phyloP scores from a whole-genome alignment of 306 rosid genomes.

The Gastrolobium bilobum region DNA sequence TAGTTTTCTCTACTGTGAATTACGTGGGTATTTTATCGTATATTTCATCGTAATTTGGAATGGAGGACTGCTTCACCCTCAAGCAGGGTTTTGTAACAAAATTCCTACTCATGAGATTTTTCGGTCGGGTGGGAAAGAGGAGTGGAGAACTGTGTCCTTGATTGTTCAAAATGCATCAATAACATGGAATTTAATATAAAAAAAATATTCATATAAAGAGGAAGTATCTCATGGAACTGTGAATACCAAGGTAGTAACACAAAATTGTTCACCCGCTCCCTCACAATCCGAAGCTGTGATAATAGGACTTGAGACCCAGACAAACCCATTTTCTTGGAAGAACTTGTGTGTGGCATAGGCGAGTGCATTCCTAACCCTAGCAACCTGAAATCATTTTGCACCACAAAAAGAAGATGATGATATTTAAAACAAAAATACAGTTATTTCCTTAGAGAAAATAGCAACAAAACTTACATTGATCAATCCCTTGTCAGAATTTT shows the following conservation, averaged over 20 bases:
- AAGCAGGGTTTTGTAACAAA: constrained; percentile 33
- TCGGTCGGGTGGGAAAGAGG: constrained; percentile 4
- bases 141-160: constrained; percentile 20
- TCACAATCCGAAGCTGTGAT: constrained; percentile 98
- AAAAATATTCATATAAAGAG: constrained; percentile 34
- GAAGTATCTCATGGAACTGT: constrained; percentile 41
- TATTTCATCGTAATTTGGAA: constrained; percentile 6
- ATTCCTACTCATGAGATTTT: background rate
- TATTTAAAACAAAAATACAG: background rate
- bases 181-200: constrained; percentile 27
- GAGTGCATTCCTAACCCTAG: constrained; percentile 93
- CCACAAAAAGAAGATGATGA: constrained; percentile 29
- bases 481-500: constrained; percentile 6
- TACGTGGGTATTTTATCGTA: background rate
- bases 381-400: constrained; percentile 68
- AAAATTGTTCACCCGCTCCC: constrained; percentile 99
- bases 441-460: constrained; percentile 17
- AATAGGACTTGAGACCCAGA: constrained; percentile 94
- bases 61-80: constrained; percentile 27
- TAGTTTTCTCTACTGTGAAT: constrained; percentile 4
- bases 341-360: constrained; percentile 92
- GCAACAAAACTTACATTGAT: constrained; percentile 5
- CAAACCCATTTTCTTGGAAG: constrained; percentile 95
- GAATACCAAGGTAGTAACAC: constrained; percentile 94
- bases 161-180: constrained; percentile 31